Percentiles rank a stretch among this genome's conserved stretches.
Conservation (phyloP, 306 rosid species). For the Castanea crenata region DNA sequence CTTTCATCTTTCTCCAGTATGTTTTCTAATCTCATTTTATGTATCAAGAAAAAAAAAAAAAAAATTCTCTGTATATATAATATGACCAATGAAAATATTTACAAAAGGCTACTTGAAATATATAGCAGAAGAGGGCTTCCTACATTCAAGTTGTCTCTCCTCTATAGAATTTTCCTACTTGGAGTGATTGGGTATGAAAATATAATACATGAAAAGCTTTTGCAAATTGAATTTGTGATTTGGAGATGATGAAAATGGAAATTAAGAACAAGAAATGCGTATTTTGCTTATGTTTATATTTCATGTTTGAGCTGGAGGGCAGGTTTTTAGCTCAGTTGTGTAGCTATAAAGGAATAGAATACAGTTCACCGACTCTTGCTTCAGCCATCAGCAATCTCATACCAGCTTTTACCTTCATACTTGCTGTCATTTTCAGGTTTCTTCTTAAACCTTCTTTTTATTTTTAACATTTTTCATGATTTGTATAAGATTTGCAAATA, state of each 20-base stretch:
- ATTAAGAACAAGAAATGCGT: not conserved
- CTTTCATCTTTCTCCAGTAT: slow-evolving; percentile 48
- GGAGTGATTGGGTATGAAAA: slow-evolving; percentile 49
- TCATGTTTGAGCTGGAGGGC: slow-evolving; percentile 4
- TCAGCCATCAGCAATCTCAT: slow-evolving; percentile 44
- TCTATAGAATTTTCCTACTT: slow-evolving; percentile 37
- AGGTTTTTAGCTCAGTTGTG: slow-evolving; percentile 32
- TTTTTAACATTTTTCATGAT: no score
- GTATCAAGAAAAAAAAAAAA: no score
- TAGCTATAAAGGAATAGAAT: slow-evolving; percentile 47
- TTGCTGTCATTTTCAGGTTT: slow-evolving; percentile 60
- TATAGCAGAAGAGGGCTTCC: slow-evolving; percentile 47
- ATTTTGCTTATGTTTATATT: not conserved
- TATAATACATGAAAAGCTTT: not conserved
- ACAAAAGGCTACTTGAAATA: not conserved
- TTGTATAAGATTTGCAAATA: no score
- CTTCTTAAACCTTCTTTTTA: no score
- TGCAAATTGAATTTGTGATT: not conserved
- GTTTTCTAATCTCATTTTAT: not conserved
- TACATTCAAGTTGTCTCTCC: slow-evolving; percentile 28
- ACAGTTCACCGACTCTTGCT: slow-evolving; percentile 50
- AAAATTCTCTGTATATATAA: no score
- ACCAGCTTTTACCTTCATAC: slow-evolving; percentile 55
- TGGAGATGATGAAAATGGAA: not conserved
- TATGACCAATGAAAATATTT: not conserved